A percentile compares a stretch with the other conserved stretches of the same genome.
Evolutionary conservation across 345 rosid species (phyloP).

Genomic region (Corchorus olitorius): DNA sequence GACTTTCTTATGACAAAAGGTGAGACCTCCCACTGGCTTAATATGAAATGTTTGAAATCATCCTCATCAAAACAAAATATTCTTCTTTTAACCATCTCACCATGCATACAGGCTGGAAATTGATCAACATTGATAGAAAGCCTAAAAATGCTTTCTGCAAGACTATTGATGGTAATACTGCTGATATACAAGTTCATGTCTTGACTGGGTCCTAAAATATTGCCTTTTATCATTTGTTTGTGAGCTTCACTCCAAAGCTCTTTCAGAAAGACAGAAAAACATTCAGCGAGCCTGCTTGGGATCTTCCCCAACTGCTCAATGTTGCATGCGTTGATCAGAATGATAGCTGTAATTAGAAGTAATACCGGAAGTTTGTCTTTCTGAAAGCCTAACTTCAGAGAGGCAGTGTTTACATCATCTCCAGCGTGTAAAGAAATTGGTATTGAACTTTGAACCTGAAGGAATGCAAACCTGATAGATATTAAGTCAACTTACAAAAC

Average conservation of each 20-base stretch:
- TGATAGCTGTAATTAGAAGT: constrained; percentile 39
- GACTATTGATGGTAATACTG: constrained; percentile 33
- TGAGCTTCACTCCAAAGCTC: constrained; percentile 42
- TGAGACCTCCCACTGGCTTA: constrained; percentile 48
- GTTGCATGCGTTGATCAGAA: constrained; percentile 47
- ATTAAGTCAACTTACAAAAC: constrained; percentile 24
- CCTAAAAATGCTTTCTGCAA: constrained; percentile 62
- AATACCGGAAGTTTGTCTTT: constrained; percentile 35
- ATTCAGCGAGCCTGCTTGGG: constrained; percentile 32
- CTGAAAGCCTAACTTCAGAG: constrained; percentile 27
- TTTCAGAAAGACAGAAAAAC: constrained; percentile 35
- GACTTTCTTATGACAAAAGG: constrained; percentile 39
- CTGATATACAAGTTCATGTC: constrained; percentile 23
- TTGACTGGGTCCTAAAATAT: constrained; percentile 17
- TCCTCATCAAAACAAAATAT: constrained; percentile 39
- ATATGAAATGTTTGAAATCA: constrained; percentile 41
- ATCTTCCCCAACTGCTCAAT: constrained; percentile 39
- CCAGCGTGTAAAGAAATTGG: constrained; percentile 25
- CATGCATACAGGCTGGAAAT: constrained; percentile 17
- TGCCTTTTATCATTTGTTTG: constrained; percentile 32
- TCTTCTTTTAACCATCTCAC: constrained; percentile 29
- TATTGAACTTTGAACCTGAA: constrained; percentile 38
- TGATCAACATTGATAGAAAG: constrained; percentile 35
- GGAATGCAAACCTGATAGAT: constrained; percentile 39
- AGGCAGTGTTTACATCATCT: constrained; percentile 23